Evolutionary conservation across 1,284 basidiomycete genomes (phyloP), one percentile per base, ranked within the genome.

Genomic region (Spongiforma sp.): DNA sequence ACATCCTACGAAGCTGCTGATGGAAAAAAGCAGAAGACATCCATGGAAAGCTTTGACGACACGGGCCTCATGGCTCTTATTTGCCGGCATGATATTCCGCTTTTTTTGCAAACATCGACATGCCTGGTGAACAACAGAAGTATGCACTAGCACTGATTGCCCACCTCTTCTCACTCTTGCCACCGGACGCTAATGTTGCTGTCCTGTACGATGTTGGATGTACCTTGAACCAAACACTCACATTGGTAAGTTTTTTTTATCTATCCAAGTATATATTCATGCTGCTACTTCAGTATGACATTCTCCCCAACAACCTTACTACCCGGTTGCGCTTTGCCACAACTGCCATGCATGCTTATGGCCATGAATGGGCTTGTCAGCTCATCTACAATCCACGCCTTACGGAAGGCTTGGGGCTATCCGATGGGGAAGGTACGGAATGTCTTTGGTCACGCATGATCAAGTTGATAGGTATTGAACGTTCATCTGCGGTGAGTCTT

Each of bases 401-500:
- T 14, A 52, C 26, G 15, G 28, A 10, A 19, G 50, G 50, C 15
- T 17, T 52, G 50, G 30, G 50, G 50, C 50, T 52, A 19, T 52
- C 50, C 19, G 50, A 52, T n/a, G 50, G 64, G 0, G 57, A 65
- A 54, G 61, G 62, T 8, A 64, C 48, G 0, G 48, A 65, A 12
- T 6, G 39, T 1, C 33, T 65, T 1, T 65, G 62, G 64, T 65
- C 54, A 17, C 32, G 48, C 1, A 6, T 64, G 4, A 65, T 65
- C 30, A 60, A 58, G 19, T 19, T 64, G 6, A 65, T 65, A 30
- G 55, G 64, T 3, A 48, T 65, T 10, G 36, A 65, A 2, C 21
- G 64, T 2, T 53, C 59, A 1, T 65, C 64, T 5, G 60, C 41
- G 0, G 63, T 64, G 41, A 19, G 52, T 58, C 75, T 28, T 24